Evolutionary conservation across 352 stramenopile species (phyloP), one percentile per base, ranked within the genome.

Genomic region (Blastocystis sp.): DNA sequence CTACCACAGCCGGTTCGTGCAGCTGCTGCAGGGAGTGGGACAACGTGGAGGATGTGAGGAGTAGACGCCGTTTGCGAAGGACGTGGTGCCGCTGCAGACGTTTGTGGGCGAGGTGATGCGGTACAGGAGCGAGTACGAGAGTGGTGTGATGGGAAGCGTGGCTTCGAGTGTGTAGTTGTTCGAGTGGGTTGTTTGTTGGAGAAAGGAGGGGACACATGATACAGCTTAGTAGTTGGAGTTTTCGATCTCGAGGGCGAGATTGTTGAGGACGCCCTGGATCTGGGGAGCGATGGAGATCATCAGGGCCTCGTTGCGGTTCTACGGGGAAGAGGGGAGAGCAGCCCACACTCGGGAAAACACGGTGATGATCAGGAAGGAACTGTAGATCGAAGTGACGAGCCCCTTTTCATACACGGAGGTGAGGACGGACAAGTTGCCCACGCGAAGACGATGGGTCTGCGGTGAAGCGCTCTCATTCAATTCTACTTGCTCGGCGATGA

Each of bases 231-330:
- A 79, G 43, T 45, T 79, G 69, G 69, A 28, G 62, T 79, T 79
- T 23, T 79, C 69, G 19, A 79, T 45, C 43, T 79, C 69, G 2
- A 79, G 43, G 19, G 69, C 69, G 11, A 79, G 69, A 28, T 79
- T 79, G 38, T 79, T 79, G 11, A 79, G 53, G 11, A 79, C 69
- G 21, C 69, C 69, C 62, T 79, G 69, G 38, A 79, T 79, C 23
- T 79, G 69, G 2, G 69, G 69, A 48, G 28, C 69, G 11, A 79
- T 21, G 7, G 69, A 79, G 69, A 79, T 45, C 21, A 79, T 17
- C 9, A 79, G 52, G 19, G 69, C 38, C 23, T 79, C 69, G 38
- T 79, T 79, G n/a, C 62, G 61, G 21, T 79, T 45, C 69, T 79
- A 69, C 11, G 40, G 11, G 23, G 1, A 40, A 40, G 40, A 17